Conservation (phyloP, 2,329 filamentous ascomycete species). For the Monosporascus sp. region DNA sequence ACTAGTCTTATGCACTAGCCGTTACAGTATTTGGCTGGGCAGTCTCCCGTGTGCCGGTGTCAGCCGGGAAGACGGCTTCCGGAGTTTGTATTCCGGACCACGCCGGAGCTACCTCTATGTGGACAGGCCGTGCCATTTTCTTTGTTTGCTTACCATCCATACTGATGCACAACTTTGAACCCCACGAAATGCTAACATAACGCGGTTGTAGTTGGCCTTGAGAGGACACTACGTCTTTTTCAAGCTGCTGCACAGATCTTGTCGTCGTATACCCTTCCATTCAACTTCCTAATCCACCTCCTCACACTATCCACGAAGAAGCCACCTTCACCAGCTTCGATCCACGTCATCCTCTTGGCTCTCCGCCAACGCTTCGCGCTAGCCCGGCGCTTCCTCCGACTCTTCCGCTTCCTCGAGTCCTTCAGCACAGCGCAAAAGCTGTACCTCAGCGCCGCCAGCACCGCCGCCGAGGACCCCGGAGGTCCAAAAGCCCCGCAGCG, state of each 20-base stretch:
- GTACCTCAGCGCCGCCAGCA: conserved; percentile 25
- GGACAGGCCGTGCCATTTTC: no score
- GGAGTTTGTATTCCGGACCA: no score
- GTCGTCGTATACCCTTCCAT: conserved; percentile 37
- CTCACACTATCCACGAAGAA: conserved; percentile 9
- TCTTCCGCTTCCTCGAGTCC: conserved; percentile 62
- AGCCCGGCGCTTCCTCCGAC: conserved; percentile 57
- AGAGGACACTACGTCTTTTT: conserved; percentile 54
- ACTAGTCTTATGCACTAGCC: no score
- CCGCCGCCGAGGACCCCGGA: conserved; percentile 1
- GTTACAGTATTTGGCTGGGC: no score
- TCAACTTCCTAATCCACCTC: conserved; percentile 27
- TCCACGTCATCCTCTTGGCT: conserved; percentile 25
- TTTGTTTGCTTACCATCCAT: no score
- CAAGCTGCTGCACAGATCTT: conserved; percentile 48
- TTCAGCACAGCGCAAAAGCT: conserved; percentile 46
- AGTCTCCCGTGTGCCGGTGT: no score
- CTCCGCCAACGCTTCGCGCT: conserved; percentile 41
- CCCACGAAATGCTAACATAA: background rate
- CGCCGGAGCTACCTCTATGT: no score
- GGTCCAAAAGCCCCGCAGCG: background rate
- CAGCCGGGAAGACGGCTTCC: no score
- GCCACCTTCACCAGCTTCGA: conserved; percentile 20
- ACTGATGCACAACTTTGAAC: background rate
- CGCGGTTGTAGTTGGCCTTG: conserved; percentile 47